Conservation (phyloP, 148 eudicot genomes). For the Heliamphora exappendiculata region DNA sequence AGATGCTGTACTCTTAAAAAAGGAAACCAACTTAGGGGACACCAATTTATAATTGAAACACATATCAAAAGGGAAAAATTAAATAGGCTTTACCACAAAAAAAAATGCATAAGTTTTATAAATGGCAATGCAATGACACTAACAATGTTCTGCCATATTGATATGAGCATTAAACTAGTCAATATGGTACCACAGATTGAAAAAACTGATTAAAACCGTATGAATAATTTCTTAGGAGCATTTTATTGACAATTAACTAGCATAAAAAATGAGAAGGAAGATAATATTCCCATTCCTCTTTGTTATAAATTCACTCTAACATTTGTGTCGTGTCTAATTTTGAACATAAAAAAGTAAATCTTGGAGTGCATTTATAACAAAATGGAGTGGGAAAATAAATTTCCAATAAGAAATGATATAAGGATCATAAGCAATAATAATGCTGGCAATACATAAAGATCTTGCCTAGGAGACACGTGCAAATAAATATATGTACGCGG, state of each 20-base stretch:
- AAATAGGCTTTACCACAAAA: not conserved
- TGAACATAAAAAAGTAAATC: too few relatives aligned
- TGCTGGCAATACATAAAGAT: not conserved
- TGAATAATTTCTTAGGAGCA: not conserved
- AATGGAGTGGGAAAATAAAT: too few relatives aligned
- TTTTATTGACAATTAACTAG: not conserved
- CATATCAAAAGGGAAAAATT: not conserved
- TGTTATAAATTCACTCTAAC: too few relatives aligned
- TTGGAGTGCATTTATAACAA: too few relatives aligned
- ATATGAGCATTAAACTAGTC: too few relatives aligned
- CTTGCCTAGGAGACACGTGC: not conserved
- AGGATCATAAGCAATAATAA: not conserved
- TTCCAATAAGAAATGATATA: not conserved
- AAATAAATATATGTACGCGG: not conserved
- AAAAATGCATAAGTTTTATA: too few relatives aligned
- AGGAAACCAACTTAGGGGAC: not conserved
- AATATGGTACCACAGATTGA: not conserved
- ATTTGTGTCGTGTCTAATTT: too few relatives aligned
- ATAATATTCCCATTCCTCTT: too few relatives aligned
- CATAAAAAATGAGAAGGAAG: not conserved
- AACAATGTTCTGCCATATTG: too few relatives aligned
- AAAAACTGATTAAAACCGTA: not conserved
- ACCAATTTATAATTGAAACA: not conserved
- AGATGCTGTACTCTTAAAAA: slow-evolving; percentile 42
- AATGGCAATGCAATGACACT: too few relatives aligned